Conservation (phyloP, 2,329 filamentous ascomycete genomes). For the Seiridium cupressi region DNA sequence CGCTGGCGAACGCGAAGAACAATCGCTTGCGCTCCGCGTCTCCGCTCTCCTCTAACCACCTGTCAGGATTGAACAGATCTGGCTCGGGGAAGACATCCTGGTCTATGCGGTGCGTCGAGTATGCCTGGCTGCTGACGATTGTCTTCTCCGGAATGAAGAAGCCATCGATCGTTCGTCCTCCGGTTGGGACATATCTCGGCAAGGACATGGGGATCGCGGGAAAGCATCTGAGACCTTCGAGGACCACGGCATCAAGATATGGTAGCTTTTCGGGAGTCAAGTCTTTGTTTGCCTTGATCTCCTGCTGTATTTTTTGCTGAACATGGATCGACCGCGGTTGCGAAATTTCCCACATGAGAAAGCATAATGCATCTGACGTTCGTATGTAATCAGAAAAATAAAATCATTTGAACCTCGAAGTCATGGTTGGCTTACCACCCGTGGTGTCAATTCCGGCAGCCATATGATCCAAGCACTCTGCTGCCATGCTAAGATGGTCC, state of each 20-base stretch:
- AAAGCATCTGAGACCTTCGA: conserved; percentile 61
- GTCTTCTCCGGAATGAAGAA: conserved; percentile 51
- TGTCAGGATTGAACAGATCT: conserved; percentile 74
- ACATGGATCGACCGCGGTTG: conserved; percentile 50
- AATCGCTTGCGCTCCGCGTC: conserved; percentile 66
- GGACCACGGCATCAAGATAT: conserved; percentile 62
- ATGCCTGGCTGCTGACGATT: conserved; percentile 60
- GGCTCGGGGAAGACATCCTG: conserved; percentile 73
- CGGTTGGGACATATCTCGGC: conserved; percentile 55
- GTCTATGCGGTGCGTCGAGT: conserved; percentile 59
- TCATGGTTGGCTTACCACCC: conserved; percentile 30
- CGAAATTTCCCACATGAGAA: conserved; percentile 70
- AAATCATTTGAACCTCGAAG: neutral
- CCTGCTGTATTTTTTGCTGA: conserved; percentile 51
- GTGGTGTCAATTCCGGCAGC: conserved; percentile 72
- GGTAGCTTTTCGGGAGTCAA: conserved; percentile 47
- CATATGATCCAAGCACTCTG: conserved; percentile 71
- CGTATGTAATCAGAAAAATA: neutral
- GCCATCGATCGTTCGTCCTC: conserved; percentile 55
- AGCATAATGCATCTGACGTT: conserved; percentile 57
- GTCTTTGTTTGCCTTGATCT: conserved; percentile 43
- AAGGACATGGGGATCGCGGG: conserved; percentile 66
- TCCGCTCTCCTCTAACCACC: conserved; percentile 76
- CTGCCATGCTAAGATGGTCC: conserved; percentile 55
- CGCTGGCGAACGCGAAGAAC: conserved; percentile 66